phyloP scores from a whole-genome alignment of 2,329 filamentous ascomycete species.

The Aphanoascus verrucosus region DNA sequence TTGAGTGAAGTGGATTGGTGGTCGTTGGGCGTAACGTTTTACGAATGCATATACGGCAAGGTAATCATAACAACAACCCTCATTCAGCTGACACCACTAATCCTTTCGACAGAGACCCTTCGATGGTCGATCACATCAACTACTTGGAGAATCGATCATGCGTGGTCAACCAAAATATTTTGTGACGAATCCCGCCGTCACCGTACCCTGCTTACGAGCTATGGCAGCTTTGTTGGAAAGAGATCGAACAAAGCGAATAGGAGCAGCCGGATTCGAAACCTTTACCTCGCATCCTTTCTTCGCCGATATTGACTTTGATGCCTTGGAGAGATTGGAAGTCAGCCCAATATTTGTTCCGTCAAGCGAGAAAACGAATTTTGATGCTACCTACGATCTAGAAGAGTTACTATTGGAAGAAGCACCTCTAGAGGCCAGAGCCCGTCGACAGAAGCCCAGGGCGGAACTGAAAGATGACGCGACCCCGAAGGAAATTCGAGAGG shows the following conservation, averaged over 20 bases:
- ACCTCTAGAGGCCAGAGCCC: constrained; percentile 79
- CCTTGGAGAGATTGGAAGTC: constrained; percentile 74
- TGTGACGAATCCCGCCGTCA: constrained; percentile 84
- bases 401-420: constrained; percentile 90
- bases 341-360: constrained; percentile 87
- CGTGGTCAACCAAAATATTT: constrained; percentile 76
- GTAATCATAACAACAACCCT: constrained; percentile 37
- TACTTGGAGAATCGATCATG: constrained; percentile 67
- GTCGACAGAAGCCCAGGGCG: constrained; percentile 86
- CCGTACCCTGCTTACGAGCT: constrained; percentile 76
- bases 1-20: constrained; percentile 92
- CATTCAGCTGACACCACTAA: constrained; percentile 23
- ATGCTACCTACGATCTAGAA: constrained; percentile 94
- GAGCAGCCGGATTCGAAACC: constrained; percentile 67
- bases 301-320: constrained; percentile 68
- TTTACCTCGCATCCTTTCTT: constrained; percentile 90
- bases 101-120: constrained; percentile 62
- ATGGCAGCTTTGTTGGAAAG: constrained; percentile 74
- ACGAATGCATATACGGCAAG: constrained; percentile 99
- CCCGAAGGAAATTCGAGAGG: constrained; percentile 85
- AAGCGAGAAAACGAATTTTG: constrained; percentile 97
- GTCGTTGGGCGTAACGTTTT: constrained; percentile 96
- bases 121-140: constrained; percentile 75
- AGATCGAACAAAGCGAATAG: constrained; percentile 70
- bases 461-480: constrained; percentile 89